Conservation (phyloP, 2,329 filamentous ascomycete genomes). For the Coniochaeta pulveracea region DNA sequence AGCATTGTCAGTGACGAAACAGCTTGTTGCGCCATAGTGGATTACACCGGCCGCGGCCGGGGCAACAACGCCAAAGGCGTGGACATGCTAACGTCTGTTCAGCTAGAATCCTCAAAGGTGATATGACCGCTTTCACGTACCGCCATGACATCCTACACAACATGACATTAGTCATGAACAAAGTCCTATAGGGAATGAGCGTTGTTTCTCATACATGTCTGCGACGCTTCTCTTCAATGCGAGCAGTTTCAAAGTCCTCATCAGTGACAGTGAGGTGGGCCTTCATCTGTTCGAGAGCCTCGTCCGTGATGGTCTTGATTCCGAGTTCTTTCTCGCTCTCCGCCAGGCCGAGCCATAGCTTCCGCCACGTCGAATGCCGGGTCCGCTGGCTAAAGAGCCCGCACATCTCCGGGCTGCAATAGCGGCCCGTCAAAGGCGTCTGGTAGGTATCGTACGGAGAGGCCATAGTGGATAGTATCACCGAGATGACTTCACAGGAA, state of each 20-base stretch:
- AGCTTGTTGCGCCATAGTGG: conserved; percentile 50
- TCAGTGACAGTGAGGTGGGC: conserved; percentile 66
- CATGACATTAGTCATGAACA: conserved; percentile 6
- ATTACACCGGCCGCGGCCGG: conserved; percentile 78
- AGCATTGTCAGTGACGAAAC: conserved; percentile 61
- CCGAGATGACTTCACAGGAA: neutral
- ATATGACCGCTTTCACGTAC: conserved; percentile 20
- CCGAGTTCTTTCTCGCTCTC: conserved; percentile 75
- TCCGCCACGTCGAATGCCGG: conserved; percentile 67
- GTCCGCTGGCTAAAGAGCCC: conserved; percentile 69
- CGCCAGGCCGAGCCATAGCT: conserved; percentile 77
- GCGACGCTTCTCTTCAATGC: conserved; percentile 66
- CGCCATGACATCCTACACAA: conserved; percentile 42
- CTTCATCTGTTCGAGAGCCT: conserved; percentile 68
- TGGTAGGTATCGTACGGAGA: conserved; percentile 40
- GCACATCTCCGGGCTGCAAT: conserved; percentile 66
- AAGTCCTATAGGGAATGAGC: conserved; percentile 5
- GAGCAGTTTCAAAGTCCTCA: conserved; percentile 63
- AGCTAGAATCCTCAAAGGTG: too few relatives aligned
- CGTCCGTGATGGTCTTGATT: conserved; percentile 54
- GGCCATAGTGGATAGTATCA: neutral
- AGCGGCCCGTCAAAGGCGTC: conserved; percentile 60
- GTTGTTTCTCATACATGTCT: conserved; percentile 22
- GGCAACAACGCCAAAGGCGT: conserved; percentile 62
- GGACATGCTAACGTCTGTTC: conserved; percentile 42